Conservation (phyloP, 169 alveolate genomes). For the Eimeria tenella region DNA sequence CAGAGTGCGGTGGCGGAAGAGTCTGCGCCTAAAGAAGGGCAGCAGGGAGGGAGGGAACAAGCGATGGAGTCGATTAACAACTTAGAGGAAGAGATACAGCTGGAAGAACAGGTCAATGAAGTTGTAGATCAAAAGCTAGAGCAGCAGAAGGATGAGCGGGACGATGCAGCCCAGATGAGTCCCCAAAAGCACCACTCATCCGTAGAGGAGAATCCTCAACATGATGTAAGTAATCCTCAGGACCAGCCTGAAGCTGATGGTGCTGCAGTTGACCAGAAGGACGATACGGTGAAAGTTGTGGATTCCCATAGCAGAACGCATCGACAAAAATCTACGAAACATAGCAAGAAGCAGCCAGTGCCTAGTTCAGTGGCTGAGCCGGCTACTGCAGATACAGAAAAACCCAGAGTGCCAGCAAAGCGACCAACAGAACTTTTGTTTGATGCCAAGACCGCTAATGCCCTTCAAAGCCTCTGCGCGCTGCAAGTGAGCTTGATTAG, state of each 20-base stretch:
- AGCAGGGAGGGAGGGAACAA: not conserved
- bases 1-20: not conserved
- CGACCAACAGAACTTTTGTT: constrained; percentile 36
- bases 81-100: not conserved
- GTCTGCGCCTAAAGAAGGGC: not conserved
- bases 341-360: no score
- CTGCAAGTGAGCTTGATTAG: constrained; percentile 13
- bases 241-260: not conserved
- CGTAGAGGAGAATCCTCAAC: not conserved
- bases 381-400: not conserved
- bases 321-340: no score
- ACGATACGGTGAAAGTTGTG: no score
- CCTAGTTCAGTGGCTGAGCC: no score
- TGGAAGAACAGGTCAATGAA: not conserved
- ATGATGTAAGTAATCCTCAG: not conserved
- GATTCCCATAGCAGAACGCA: no score
- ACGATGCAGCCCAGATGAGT: not conserved
- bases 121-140: not conserved
- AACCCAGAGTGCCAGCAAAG: not conserved
- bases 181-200: not conserved
- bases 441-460: constrained; percentile 47
- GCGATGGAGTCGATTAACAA: not conserved
- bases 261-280: no score
- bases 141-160: constrained; percentile 4
- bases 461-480: constrained; percentile 63